A percentile compares a stretch with the other conserved stretches of the same genome.
Conservation (phyloP, 192 early-diverging fungal species). For the Mortierella antarctica region DNA sequence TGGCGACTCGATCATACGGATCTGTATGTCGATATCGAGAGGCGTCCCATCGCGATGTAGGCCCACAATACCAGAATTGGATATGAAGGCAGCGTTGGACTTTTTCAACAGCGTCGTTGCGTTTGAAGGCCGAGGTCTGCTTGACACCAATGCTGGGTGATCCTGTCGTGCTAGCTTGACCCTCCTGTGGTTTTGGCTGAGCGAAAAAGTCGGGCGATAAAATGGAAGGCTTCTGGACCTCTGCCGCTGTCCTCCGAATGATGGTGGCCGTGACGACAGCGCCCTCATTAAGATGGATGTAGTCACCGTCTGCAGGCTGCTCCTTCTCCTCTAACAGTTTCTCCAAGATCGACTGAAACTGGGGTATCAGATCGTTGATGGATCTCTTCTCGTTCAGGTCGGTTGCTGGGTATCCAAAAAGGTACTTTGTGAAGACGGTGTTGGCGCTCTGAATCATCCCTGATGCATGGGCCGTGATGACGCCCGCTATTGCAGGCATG, state of each 20-base stretch:
- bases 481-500: conserved; percentile 71
- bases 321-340: conserved; percentile 49
- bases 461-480: conserved; percentile 62
- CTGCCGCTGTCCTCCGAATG: conserved; percentile 51
- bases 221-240: conserved; percentile 42
- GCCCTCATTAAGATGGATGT: conserved; percentile 46
- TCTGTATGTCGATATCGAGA: conserved; percentile 69
- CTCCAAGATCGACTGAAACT: conserved; percentile 62
- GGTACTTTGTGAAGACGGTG: conserved; percentile 68
- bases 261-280: conserved; percentile 52
- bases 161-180: neutral
- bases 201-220: conserved; percentile 50
- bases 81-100: conserved; percentile 29
- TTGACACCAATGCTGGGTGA: conserved; percentile 5
- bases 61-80: conserved; percentile 61
- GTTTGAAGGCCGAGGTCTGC: conserved; percentile 27
- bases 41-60: conserved; percentile 70
- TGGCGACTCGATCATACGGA: conserved; percentile 62
- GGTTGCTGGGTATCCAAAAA: conserved; percentile 66
- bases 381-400: conserved; percentile 60
- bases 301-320: conserved; percentile 24
- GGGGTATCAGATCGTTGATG: conserved; percentile 67
- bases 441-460: conserved; percentile 68
- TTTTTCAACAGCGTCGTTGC: conserved; percentile 33
- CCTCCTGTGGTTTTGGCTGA: conserved; percentile 28